phyloP scores from a whole-genome alignment of 2,329 filamentous ascomycete species.

The Orbilia blumenaviensis region DNA sequence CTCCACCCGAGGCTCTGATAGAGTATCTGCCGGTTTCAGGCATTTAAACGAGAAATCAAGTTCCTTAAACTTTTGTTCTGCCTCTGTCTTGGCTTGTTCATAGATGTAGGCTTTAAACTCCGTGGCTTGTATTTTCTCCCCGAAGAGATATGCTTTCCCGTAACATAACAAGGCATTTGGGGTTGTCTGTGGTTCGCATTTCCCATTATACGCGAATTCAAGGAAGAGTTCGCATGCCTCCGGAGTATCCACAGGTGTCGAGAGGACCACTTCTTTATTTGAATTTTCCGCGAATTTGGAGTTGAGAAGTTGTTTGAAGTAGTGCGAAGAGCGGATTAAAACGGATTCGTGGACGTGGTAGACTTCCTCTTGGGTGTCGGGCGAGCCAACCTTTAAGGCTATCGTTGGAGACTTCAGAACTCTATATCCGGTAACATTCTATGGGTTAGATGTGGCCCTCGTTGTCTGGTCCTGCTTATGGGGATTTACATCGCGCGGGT shows the following conservation, averaged over 20 bases:
- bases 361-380: not conserved
- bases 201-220: slow-evolving; percentile 16
- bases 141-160: slow-evolving; percentile 21
- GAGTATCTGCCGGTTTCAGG: not conserved
- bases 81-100: not conserved
- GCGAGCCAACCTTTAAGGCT: not conserved
- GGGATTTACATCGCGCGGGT: too few species aligned
- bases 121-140: slow-evolving; percentile 7
- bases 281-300: not conserved
- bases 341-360: not conserved
- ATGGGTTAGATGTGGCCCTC: too few species aligned
- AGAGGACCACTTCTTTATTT: not conserved
- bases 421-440: too few species aligned
- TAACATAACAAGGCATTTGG: not conserved
- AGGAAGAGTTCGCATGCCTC: slow-evolving; percentile 12
- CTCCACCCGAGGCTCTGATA: not conserved
- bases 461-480: too few species aligned
- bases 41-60: not conserved
- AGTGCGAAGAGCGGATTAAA: not conserved
- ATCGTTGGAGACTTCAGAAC: not conserved
- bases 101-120: not conserved
- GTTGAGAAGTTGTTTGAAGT: slow-evolving; percentile 2
- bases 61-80: not conserved
- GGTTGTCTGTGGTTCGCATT: not conserved
- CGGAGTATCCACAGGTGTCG: not conserved